Conservation (phyloP, 371 early-diverging fungal genomes). For the Ordospora colligata region DNA sequence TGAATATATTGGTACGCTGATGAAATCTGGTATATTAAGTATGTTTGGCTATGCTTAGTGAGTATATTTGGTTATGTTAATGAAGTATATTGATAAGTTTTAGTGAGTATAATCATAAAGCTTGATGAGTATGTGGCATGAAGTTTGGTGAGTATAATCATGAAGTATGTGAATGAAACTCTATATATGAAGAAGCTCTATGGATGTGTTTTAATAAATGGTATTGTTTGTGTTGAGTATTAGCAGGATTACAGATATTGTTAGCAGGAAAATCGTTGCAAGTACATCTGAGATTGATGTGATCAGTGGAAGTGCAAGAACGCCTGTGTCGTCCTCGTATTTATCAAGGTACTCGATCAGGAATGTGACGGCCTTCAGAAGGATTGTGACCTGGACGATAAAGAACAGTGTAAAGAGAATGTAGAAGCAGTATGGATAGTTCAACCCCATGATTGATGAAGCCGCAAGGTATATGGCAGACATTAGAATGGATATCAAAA, state of each 20-base stretch:
- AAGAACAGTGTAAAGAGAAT: conserved; percentile 34
- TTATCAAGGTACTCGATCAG: background rate
- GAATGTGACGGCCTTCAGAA: conserved; percentile 26
- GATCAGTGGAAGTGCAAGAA: conserved; percentile 45
- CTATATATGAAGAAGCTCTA: too few species aligned
- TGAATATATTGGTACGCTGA: too few species aligned
- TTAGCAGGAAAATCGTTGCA: conserved; percentile 4
- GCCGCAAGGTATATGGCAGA: conserved; percentile 20
- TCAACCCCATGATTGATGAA: background rate
- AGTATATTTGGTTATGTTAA: too few species aligned
- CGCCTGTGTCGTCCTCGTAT: conserved; percentile 17
- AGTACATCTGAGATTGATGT: conserved; percentile 41
- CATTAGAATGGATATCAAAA: conserved; percentile 26
- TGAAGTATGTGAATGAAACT: too few species aligned
- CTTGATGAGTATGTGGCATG: too few species aligned
- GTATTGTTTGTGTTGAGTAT: too few species aligned
- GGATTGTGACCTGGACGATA: conserved; percentile 25
- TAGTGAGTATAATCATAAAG: too few species aligned
- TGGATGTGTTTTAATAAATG: too few species aligned
- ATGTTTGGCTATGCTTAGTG: too few species aligned
- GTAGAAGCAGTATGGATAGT: conserved; percentile 14
- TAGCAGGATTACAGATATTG: background rate
- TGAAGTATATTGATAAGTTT: too few species aligned
- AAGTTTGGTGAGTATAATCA: too few species aligned
- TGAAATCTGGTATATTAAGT: too few species aligned